Base-by-base conservation (phyloP, 495 filamentous ascomycete genomes). In the Eremomyces bilateralis region DNA sequence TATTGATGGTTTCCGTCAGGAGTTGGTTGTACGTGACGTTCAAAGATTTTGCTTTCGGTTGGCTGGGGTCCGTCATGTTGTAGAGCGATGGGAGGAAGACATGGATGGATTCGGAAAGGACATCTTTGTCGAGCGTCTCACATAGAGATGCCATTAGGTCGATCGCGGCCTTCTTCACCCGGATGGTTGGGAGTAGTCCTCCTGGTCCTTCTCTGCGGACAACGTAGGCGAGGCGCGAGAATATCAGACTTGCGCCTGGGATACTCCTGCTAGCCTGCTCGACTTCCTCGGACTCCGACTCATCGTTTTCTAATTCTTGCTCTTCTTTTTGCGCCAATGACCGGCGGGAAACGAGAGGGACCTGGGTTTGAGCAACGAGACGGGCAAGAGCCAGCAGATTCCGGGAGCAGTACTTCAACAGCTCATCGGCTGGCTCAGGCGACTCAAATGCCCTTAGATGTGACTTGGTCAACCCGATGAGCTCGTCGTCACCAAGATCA, bases 21-120 rank as follows among this genome's bases (percentile, higher is more conserved):
- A n/a, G n/a, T n/a, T n/a, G n/a, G n/a, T n/a, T n/a, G n/a, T n/a
- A n/a, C n/a, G n/a, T n/a, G n/a, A n/a, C n/a, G n/a, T n/a, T n/a
- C n/a, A n/a, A 32, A 32, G 30, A 17, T 32, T 11, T 5, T 8
- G 8, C 30, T 15, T 11, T 8, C 12, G 30, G 6, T 8, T 6
- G 30, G 19, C 12, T 5, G 12, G 16, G 33, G 16, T 35, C 33
- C 0, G 79, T 85, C 29, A 94, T 53, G 47, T 85, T 76, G 48
- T 82, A 71, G 13, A 94, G 62, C 12, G 88, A 80, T 16, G 75
- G 65, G 3, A 97, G 64, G 35, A 93, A 64, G 4, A 61, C 63
- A 33, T 63, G 59, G 15, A 85, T 54, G 5, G 66, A 73, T 0
- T 67, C 59, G 3, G 45, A 46, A 4, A 95, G 58, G 15, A 68